Conservation (phyloP, 208 protist genomes). For the Trypanosoma vivax region DNA sequence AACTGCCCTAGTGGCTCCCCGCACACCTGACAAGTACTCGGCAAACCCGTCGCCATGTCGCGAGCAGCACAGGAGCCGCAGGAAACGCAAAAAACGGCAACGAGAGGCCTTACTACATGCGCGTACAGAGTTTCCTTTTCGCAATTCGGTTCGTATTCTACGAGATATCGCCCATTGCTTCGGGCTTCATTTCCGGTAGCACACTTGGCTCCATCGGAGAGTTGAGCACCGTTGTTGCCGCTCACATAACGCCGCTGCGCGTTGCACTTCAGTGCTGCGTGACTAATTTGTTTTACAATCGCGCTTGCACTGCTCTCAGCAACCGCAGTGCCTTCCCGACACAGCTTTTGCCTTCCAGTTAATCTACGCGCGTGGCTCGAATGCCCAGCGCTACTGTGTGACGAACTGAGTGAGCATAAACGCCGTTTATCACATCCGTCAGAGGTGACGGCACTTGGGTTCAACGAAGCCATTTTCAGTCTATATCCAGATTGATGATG, state of each 20-base stretch:
- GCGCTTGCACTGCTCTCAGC: conserved; percentile 13
- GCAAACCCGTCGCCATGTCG: conserved; percentile 12
- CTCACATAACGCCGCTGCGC: not conserved
- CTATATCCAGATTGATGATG: no score
- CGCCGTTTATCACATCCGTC: no score
- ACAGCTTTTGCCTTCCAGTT: not conserved
- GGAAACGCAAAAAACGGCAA: conserved; percentile 9
- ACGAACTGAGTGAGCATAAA: no score
- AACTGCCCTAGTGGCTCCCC: conserved; percentile 7
- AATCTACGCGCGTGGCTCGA: no score
- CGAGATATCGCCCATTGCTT: not conserved
- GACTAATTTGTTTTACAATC: conserved; percentile 14
- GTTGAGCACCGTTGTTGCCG: not conserved
- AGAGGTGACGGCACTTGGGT: no score
- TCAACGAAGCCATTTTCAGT: no score
- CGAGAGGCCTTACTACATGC: conserved; percentile 8
- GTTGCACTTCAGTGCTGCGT: not conserved
- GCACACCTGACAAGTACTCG: conserved; percentile 9
- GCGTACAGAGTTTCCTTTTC: conserved; percentile 2
- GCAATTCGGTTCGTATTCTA: not conserved
- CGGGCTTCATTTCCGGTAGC: not conserved
- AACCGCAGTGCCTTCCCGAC: conserved; percentile 16
- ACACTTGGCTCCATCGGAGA: not conserved
- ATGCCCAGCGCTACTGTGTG: no score
- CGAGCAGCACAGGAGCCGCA: conserved; percentile 14